A percentile compares a stretch with the other conserved stretches of the same genome.
phyloP scores from a whole-genome alignment of 352 stramenopile genomes.

The Phytopythium boreale region DNA sequence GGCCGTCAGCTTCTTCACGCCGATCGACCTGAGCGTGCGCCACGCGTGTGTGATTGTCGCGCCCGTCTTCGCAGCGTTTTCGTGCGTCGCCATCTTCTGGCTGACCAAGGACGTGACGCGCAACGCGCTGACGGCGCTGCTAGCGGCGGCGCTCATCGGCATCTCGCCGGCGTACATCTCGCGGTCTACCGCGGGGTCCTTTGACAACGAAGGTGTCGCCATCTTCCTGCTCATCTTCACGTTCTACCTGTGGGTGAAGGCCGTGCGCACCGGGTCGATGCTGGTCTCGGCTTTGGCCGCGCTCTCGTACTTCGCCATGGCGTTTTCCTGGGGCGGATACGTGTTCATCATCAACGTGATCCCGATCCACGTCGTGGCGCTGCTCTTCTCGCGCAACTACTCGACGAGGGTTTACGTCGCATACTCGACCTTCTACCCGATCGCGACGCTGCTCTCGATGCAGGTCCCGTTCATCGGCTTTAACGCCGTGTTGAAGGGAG shows the following conservation, averaged over 20 bases:
- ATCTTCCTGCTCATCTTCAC: conserved; percentile 97
- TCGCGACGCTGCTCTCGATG: conserved; percentile 95
- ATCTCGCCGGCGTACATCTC: conserved; percentile 98
- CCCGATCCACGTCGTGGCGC: conserved; percentile 90
- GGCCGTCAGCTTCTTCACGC: conserved; percentile 17
- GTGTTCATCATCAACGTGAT: conserved; percentile 99
- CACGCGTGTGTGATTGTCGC: conserved; percentile 91
- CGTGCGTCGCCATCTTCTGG: conserved; percentile 85
- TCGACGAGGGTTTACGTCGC: conserved; percentile 93
- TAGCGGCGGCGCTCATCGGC: conserved; percentile 91
- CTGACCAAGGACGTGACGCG: conserved; percentile 82
- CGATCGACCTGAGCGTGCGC: conserved; percentile 51
- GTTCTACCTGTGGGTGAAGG: conserved; percentile 96
- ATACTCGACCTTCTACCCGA: conserved; percentile 98
- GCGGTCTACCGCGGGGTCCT: conserved; percentile 96
- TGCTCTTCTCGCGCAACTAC: conserved; percentile 91
- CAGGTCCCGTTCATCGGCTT: conserved; percentile 98
- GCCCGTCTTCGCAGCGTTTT: conserved; percentile 84
- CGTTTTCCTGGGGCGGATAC: conserved; percentile 97
- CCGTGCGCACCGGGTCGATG: conserved; percentile 80
- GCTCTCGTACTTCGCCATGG: conserved; percentile 97
- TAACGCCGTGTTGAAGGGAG: conserved; percentile 89
- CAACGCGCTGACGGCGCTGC: conserved; percentile 63
- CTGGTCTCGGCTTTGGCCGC: conserved; percentile 48
- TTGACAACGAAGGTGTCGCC: conserved; percentile 98